A percentile compares a stretch with the other conserved stretches of the same genome.
phyloP scores from a whole-genome alignment of 2,329 filamentous ascomycete species.

The Mycosphaerella arachidis region DNA sequence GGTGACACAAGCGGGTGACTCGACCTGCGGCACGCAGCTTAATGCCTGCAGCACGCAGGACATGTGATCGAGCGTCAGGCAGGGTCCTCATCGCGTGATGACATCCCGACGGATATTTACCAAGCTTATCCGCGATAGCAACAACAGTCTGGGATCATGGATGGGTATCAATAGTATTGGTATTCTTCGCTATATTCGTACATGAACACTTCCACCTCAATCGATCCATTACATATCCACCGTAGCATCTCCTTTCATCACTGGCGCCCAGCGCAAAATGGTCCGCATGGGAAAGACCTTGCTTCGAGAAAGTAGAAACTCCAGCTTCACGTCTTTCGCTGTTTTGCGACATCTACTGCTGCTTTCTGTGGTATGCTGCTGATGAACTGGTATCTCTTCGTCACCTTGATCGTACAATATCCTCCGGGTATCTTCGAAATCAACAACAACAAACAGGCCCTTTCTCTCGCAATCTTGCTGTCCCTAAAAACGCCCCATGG shows the following conservation, averaged over 20 bases:
- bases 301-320: neutral
- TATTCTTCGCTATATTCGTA: neutral
- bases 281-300: neutral
- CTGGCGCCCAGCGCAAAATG: neutral
- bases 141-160: neutral
- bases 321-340: neutral
- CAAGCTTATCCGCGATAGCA: neutral
- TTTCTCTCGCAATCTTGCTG: neutral
- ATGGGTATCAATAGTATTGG: neutral
- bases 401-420: conserved; percentile 6
- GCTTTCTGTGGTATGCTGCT: neutral
- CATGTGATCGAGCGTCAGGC: neutral
- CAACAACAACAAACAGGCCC: conserved; percentile 5
- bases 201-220: neutral
- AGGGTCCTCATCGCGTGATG: neutral
- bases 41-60: neutral
- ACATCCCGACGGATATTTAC: neutral
- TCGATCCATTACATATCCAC: neutral
- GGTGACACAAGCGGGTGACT: neutral
- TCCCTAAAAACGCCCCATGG: neutral
- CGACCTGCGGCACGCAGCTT: neutral
- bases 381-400: neutral
- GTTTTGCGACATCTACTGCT: conserved; percentile 1
- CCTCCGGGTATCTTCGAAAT: conserved; percentile 21
- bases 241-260: neutral